Percentiles rank a stretch among this genome's conserved stretches.
These are phyloP conservation scores for Ophiosphaerella herpotricha DNA, from an alignment of 2,329 filamentous ascomycete species.

Conservation along the genomic window DNA sequence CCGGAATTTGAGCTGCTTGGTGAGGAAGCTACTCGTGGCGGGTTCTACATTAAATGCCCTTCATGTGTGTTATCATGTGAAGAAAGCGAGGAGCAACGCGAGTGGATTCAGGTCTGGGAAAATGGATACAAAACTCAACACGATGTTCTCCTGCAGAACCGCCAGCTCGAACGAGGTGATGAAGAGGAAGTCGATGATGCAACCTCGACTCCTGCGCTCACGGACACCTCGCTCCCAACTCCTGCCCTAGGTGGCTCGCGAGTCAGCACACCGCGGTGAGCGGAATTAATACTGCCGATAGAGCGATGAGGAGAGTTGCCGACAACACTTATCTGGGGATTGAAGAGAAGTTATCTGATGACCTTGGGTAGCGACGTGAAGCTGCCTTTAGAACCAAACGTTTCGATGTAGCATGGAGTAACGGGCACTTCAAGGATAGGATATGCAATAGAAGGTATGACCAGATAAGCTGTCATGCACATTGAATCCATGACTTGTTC, in stretches of 20 bases:
- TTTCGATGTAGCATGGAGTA: too few relatives aligned
- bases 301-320: too few relatives aligned
- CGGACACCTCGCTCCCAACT: constrained; percentile 31
- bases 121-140: constrained; percentile 28
- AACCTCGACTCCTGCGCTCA: constrained; percentile 30
- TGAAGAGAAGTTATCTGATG: too few relatives aligned
- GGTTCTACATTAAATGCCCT: constrained; percentile 59
- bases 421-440: too few relatives aligned
- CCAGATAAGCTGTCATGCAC: too few relatives aligned
- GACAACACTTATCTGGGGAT: too few relatives aligned
- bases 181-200: constrained; percentile 7
- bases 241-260: constrained; percentile 27
- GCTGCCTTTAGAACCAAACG: too few relatives aligned
- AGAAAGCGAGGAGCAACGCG: constrained; percentile 22
- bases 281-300: too few relatives aligned
- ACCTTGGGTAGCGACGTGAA: too few relatives aligned
- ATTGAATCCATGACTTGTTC: too few relatives aligned
- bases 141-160: constrained; percentile 23
- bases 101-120: constrained; percentile 32
- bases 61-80: constrained; percentile 40
- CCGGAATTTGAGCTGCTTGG: constrained; percentile 58
- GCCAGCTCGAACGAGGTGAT: constrained; percentile 17
- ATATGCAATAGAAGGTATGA: too few relatives aligned
- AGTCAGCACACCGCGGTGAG: constrained; percentile 23
- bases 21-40: constrained; percentile 49